These are phyloP conservation scores for Debaryomyces subglobosus DNA, from an alignment of 1,139 yeast genomes.

Conservation along the genomic window DNA sequence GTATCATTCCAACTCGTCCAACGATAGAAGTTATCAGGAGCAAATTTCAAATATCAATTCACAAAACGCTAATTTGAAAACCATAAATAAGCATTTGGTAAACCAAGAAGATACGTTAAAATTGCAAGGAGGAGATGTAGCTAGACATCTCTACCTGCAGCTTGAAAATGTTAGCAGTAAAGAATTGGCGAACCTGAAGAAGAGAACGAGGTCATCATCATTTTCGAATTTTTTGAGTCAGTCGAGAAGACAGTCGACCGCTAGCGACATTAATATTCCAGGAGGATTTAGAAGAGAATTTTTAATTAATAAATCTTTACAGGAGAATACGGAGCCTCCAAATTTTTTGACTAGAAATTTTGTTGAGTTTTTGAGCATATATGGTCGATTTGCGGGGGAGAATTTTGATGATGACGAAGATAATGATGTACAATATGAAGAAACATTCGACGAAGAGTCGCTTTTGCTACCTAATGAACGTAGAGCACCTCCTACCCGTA, in stretches of 20 bases:
- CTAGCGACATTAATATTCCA: slow-evolving; percentile 71
- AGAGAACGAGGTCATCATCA: slow-evolving; percentile 43
- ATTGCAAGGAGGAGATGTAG: slow-evolving; percentile 72
- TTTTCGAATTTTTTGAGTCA: slow-evolving; percentile 39
- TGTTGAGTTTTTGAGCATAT: slow-evolving; percentile 70
- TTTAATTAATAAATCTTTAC: slow-evolving; percentile 33
- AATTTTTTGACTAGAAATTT: slow-evolving; percentile 67
- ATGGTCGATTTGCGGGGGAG: slow-evolving; percentile 87
- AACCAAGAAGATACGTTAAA: slow-evolving; percentile 45
- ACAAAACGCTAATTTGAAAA: slow-evolving; percentile 32
- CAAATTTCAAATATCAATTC: slow-evolving; percentile 28
- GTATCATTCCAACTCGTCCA: slow-evolving; percentile 5
- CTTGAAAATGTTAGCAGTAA: slow-evolving; percentile 23
- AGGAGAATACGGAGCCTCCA: slow-evolving; percentile 34
- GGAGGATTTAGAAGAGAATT: slow-evolving; percentile 81
- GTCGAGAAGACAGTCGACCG: slow-evolving; percentile 59
- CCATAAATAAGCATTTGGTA: slow-evolving; percentile 38
- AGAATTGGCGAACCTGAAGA: slow-evolving; percentile 12
- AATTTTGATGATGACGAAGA: slow-evolving; percentile 68
- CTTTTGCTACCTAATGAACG: slow-evolving; percentile 39
- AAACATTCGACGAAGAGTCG: slow-evolving; percentile 51
- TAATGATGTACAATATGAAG: slow-evolving; percentile 34
- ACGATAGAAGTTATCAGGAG: slow-evolving; percentile 19
- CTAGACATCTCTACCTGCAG: slow-evolving; percentile 57
- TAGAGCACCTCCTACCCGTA: slow-evolving; percentile 14